Evolutionary conservation across 345 rosid species (phyloP).

Genomic region (Euphorbia lathyris): DNA sequence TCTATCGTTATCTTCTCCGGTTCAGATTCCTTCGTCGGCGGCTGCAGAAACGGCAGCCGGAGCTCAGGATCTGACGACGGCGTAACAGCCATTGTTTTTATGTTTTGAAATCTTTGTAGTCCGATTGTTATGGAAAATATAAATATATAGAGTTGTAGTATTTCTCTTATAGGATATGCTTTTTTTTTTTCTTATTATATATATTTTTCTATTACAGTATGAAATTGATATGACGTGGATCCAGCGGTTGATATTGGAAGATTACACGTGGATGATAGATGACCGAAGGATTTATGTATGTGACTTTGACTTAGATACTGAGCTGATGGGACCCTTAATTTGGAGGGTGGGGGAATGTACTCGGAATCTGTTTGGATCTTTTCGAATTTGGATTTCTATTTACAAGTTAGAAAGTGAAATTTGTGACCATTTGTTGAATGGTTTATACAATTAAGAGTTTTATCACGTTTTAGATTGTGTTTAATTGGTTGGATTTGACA

Average conservation of each 20-base stretch:
- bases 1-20: slow-evolving; percentile 54
- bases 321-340: not conserved
- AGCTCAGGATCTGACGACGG: slow-evolving; percentile 21
- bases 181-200: not conserved
- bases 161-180: not conserved
- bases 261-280: not conserved
- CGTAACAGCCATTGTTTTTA: slow-evolving; percentile 8
- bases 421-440: not conserved
- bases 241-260: not conserved
- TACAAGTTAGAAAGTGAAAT: not conserved
- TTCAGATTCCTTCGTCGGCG: slow-evolving; percentile 11
- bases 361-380: not conserved
- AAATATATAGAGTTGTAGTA: not conserved
- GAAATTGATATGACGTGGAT: not conserved
- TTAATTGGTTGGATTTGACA: not conserved
- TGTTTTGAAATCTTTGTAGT: too few relatives aligned
- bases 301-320: not conserved
- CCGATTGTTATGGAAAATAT: not conserved
- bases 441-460: too few relatives aligned
- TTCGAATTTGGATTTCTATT: not conserved
- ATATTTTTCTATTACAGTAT: not conserved
- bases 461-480: not conserved
- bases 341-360: not conserved
- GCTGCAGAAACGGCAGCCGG: slow-evolving; percentile 28
- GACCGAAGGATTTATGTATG: not conserved